Evolutionary conservation across 148 eudicot species (phyloP).

Genomic region (Euryodendron excelsum): DNA sequence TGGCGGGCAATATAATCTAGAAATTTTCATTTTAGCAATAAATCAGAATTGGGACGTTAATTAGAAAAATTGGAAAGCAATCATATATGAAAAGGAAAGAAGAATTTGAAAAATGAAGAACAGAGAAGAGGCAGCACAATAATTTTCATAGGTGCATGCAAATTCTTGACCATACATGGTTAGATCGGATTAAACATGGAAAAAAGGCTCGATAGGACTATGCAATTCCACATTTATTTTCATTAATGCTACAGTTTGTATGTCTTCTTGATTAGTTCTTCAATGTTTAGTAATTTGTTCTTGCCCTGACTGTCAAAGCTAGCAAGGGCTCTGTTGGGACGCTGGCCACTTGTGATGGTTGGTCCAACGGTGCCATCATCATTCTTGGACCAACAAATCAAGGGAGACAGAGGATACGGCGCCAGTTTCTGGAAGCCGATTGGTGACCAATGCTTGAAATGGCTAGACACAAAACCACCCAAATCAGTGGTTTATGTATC

Average conservation of each 20-base stretch:
- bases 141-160: too few relatives aligned
- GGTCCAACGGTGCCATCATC: conserved; percentile 29
- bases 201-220: too few relatives aligned
- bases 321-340: conserved; percentile 11
- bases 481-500: conserved; percentile 30
- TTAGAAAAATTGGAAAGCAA: neutral
- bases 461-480: conserved; percentile 27
- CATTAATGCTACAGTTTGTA: too few relatives aligned
- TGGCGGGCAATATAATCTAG: neutral
- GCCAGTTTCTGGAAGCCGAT: conserved; percentile 23
- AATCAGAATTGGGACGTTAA: neutral
- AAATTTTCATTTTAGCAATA: neutral
- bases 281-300: neutral
- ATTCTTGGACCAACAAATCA: conserved; percentile 20
- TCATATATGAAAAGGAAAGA: neutral
- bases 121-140: too few relatives aligned
- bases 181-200: too few relatives aligned
- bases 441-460: conserved; percentile 21
- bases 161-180: too few relatives aligned
- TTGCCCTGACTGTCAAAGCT: conserved; percentile 13
- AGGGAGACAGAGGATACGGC: conserved; percentile 28
- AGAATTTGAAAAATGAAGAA: too few relatives aligned
- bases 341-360: conserved; percentile 16
- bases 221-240: too few relatives aligned
- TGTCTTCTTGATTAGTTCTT: too few relatives aligned